A percentile compares a stretch with the other conserved stretches of the same genome.
These are phyloP conservation scores for Salvia splendens DNA, from an alignment of 257 asterid species.

Conservation along the genomic window DNA sequence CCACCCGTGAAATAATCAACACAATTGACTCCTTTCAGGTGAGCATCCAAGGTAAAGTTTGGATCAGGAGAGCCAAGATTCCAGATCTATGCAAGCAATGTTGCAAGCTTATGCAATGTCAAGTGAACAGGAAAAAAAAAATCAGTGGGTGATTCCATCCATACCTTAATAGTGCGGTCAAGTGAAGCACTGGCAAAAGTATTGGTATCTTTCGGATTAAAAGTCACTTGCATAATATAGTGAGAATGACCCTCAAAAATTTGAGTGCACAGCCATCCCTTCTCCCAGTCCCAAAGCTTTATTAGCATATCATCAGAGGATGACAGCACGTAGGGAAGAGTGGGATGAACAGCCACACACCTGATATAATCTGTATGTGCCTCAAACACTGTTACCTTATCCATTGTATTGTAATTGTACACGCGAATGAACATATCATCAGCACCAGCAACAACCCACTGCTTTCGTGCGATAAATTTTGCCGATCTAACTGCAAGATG, in stretches of 20 bases:
- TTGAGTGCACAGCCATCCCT: constrained; percentile 96
- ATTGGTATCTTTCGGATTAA: constrained; percentile 97
- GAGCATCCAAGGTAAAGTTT: constrained; percentile 96
- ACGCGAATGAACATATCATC: constrained; percentile 98
- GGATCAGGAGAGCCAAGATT: constrained; percentile 99
- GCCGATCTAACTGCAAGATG: constrained; percentile 88
- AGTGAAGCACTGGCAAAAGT: constrained; percentile 99
- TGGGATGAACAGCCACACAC: constrained; percentile 98
- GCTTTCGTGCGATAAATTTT: constrained; percentile 87
- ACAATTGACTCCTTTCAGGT: constrained; percentile 93
- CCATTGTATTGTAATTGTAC: constrained; percentile 97
- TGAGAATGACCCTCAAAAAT: constrained; percentile 99
- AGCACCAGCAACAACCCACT: constrained; percentile 99
- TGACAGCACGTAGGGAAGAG: constrained; percentile 89
- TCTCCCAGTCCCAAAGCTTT: constrained; percentile 99
- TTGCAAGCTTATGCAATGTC: constrained; percentile 24
- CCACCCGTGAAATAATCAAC: constrained; percentile 98
- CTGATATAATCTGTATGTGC: constrained; percentile 98
- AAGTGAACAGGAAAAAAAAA: neutral
- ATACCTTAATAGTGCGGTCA: constrained; percentile 94
- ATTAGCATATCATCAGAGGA: constrained; percentile 99
- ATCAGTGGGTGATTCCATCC: constrained; percentile 44
- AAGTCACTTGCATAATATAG: constrained; percentile 98
- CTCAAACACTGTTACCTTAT: constrained; percentile 92
- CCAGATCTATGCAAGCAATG: constrained; percentile 70